Evolutionary conservation across 2,329 filamentous ascomycete species (phyloP).

Genomic region (Sphaceloma murrayae): DNA sequence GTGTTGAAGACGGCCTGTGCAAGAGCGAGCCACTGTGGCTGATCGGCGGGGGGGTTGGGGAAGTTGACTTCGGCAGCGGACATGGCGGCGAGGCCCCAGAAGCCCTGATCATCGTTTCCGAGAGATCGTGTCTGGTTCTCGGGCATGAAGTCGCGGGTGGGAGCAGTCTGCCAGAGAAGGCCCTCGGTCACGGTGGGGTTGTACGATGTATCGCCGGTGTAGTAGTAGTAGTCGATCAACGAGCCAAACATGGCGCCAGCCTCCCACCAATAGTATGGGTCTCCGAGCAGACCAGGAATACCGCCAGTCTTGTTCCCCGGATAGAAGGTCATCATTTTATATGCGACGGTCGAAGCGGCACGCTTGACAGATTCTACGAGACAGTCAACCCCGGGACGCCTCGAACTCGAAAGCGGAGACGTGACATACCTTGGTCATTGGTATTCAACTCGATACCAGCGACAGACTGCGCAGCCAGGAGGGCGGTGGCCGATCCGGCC

Average conservation of each 20-base stretch:
- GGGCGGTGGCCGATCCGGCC: conserved; percentile 16
- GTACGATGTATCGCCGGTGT: conserved; percentile 55
- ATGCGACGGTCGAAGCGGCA: conserved; percentile 35
- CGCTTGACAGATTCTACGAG: neutral
- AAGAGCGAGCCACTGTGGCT: conserved; percentile 39
- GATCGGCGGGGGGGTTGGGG: conserved; percentile 30
- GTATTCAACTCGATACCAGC: conserved; percentile 21
- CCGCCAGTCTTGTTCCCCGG: conserved; percentile 43
- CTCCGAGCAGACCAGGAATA: conserved; percentile 47
- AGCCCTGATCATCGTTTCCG: conserved; percentile 48
- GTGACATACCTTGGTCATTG: conserved; percentile 19
- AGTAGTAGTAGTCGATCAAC: conserved; percentile 60
- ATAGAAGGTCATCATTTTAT: conserved; percentile 45
- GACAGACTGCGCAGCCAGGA: conserved; percentile 19
- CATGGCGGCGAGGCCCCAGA: conserved; percentile 50
- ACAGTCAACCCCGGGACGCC: too few relatives aligned
- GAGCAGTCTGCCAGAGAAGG: conserved; percentile 51
- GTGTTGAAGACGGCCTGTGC: conserved; percentile 35
- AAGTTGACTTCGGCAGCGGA: conserved; percentile 46
- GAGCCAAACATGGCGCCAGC: conserved; percentile 53
- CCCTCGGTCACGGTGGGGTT: conserved; percentile 50
- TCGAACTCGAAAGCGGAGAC: too few relatives aligned
- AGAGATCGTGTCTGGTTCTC: conserved; percentile 30
- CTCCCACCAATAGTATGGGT: conserved; percentile 69
- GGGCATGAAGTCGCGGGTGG: conserved; percentile 51